These are phyloP conservation scores for Cladophialophora exuberans DNA, from an alignment of 2,329 filamentous ascomycete genomes.

Conservation along the genomic window DNA sequence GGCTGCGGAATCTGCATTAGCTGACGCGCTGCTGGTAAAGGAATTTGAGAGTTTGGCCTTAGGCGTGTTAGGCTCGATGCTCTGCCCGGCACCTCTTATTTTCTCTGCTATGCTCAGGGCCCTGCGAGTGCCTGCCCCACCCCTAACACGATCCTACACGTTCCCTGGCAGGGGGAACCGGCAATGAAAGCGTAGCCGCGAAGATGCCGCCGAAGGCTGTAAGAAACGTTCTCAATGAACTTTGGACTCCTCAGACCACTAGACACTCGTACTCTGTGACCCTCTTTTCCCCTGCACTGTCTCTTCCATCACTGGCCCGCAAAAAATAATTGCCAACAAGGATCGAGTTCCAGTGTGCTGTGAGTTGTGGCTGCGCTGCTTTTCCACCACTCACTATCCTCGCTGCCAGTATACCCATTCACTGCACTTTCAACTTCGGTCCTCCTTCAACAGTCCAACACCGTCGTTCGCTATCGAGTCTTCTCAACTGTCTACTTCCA, in stretches of 20 bases:
- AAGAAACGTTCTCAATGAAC: no score
- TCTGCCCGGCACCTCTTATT: neutral
- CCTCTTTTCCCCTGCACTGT: neutral
- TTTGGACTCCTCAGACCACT: conserved; percentile 3
- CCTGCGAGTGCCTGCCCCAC: neutral
- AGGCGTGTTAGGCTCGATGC: no score
- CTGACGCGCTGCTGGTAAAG: no score
- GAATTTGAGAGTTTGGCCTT: no score
- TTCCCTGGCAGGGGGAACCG: conserved; percentile 1
- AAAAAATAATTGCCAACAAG: conserved; percentile 10
- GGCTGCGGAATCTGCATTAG: no score
- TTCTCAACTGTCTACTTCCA: neutral
- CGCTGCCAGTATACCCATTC: neutral
- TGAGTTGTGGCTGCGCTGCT: conserved; percentile 1
- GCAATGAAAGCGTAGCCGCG: neutral
- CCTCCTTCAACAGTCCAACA: conserved; percentile 4
- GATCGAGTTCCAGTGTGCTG: neutral
- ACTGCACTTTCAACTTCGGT: conserved; percentile 2
- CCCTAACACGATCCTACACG: neutral
- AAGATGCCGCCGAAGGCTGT: neutral
- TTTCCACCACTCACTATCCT: conserved; percentile 11
- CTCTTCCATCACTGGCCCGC: conserved; percentile 6
- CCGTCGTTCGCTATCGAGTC: conserved; percentile 1
- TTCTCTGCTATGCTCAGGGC: neutral
- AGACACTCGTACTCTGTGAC: neutral